phyloP scores from a whole-genome alignment of 352 stramenopile genomes.

The Phytopythium mirpurense region DNA sequence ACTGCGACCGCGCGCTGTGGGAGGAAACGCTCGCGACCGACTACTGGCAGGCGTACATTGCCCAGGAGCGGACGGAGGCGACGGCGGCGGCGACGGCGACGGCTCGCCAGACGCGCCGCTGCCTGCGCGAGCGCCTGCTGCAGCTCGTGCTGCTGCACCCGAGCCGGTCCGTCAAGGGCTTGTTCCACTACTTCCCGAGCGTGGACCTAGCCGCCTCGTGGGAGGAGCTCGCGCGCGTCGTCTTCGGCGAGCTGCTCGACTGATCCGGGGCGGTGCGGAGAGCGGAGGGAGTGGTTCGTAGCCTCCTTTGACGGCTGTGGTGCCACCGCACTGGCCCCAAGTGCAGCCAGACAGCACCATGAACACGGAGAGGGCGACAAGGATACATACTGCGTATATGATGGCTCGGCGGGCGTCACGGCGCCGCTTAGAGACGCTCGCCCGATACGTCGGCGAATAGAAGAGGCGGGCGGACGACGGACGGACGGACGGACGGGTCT shows the following conservation, averaged over 20 bases:
- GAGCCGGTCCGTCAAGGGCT: slow-evolving; percentile 57
- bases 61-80: slow-evolving; percentile 16
- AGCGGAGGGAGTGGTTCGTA: too few species aligned
- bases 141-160: slow-evolving; percentile 71
- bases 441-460: too few species aligned
- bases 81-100: too few species aligned
- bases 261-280: too few species aligned
- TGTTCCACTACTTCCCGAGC: slow-evolving; percentile 70
- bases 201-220: slow-evolving; percentile 33
- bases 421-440: too few species aligned
- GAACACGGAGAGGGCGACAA: slow-evolving; percentile 10
- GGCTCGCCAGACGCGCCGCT: slow-evolving; percentile 17
- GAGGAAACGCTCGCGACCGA: slow-evolving; percentile 41
- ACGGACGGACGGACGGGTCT: too few species aligned
- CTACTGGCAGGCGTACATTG: slow-evolving; percentile 76
- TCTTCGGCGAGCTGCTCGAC: slow-evolving; percentile 64
- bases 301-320: too few species aligned
- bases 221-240: slow-evolving; percentile 49
- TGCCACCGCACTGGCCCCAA: too few species aligned
- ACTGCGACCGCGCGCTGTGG: slow-evolving; percentile 62
- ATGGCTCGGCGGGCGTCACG: slow-evolving; percentile 14
- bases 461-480: too few species aligned
- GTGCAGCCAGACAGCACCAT: slow-evolving; percentile 11
- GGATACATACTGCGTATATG: slow-evolving; percentile 39
- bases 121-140: slow-evolving; percentile 61